These are phyloP conservation scores for Eucommia ulmoides DNA, from an alignment of 257 asterid species.

Conservation along the genomic window DNA sequence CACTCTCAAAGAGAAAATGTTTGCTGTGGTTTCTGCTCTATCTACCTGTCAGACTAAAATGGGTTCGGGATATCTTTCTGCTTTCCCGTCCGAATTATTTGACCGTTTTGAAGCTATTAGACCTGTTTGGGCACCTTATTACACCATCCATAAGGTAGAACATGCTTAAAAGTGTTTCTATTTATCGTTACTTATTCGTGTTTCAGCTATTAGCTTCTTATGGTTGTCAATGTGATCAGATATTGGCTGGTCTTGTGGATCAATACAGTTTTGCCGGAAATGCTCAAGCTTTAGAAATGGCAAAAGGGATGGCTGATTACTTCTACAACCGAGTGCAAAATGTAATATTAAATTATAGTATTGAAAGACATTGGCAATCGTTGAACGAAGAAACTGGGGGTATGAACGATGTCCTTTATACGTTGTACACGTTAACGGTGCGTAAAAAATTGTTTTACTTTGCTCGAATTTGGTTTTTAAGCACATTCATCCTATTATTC, in stretches of 20 bases:
- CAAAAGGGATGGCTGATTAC: conserved; percentile 66
- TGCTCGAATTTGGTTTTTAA: too few species aligned
- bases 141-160: conserved; percentile 80
- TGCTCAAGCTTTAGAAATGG: conserved; percentile 46
- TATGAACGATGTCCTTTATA: conserved; percentile 89
- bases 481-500: too few species aligned
- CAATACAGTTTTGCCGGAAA: conserved; percentile 56
- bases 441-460: neutral
- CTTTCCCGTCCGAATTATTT: conserved; percentile 61
- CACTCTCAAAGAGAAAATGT: conserved; percentile 43
- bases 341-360: conserved; percentile 45
- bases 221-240: conserved; percentile 18
- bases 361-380: conserved; percentile 59
- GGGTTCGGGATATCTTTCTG: conserved; percentile 79
- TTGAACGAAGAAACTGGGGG: conserved; percentile 94
- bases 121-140: conserved; percentile 92
- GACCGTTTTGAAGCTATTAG: conserved; percentile 62
- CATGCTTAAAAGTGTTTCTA: neutral
- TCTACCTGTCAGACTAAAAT: conserved; percentile 52
- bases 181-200: neutral
- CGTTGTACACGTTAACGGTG: conserved; percentile 58
- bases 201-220: conserved; percentile 1
- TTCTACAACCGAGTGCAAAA: conserved; percentile 69
- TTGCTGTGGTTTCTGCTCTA: conserved; percentile 39
- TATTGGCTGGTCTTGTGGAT: conserved; percentile 85